Evolutionary conservation across 2,329 filamentous ascomycete genomes (phyloP).

Genomic region (Phialophora expanda): DNA sequence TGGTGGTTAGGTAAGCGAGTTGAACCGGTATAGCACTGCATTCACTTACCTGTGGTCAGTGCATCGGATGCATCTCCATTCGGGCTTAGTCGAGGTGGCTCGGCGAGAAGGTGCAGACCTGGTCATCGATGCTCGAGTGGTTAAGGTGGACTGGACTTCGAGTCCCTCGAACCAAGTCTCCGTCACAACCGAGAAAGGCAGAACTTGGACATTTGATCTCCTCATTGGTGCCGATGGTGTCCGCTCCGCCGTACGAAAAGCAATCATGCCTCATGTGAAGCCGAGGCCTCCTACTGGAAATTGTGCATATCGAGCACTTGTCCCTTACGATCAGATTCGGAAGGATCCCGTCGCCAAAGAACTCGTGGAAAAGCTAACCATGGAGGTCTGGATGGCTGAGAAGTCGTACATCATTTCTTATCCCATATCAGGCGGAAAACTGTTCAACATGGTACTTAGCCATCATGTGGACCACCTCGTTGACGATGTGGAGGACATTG

Average conservation of each 20-base stretch:
- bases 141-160: conserved; percentile 41
- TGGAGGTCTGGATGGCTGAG: conserved; percentile 54
- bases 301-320: conserved; percentile 54
- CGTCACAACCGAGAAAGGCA: conserved; percentile 36
- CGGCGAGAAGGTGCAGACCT: conserved; percentile 47
- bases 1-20: conserved; percentile 43
- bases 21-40: not conserved
- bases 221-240: conserved; percentile 53
- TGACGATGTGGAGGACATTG: conserved; percentile 46
- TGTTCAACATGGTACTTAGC: conserved; percentile 56
- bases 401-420: conserved; percentile 54
- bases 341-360: conserved; percentile 50
- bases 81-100: conserved; percentile 50
- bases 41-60: conserved; percentile 42
- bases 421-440: conserved; percentile 51
- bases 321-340: conserved; percentile 51
- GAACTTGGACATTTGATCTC: conserved; percentile 45
- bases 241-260: conserved; percentile 47
- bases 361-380: conserved; percentile 49
- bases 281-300: conserved; percentile 50
- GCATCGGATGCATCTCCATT: conserved; percentile 56
- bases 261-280: conserved; percentile 50
- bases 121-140: conserved; percentile 47
- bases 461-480: conserved; percentile 49
- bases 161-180: conserved; percentile 17